phyloP scores from a whole-genome alignment of 1,139 yeast genomes.

The Geotrichum cucujoidarum region DNA sequence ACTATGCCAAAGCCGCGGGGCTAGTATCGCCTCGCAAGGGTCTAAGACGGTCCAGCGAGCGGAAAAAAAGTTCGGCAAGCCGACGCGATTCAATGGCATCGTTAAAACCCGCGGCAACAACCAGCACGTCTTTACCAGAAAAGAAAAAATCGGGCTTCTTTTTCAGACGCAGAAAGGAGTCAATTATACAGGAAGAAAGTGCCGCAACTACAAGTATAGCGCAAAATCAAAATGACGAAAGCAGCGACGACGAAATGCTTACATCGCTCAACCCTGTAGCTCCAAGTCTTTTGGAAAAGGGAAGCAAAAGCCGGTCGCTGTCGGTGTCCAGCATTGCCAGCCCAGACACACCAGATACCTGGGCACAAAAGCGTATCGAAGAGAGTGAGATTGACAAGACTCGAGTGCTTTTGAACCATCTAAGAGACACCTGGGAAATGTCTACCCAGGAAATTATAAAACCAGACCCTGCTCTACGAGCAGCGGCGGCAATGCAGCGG shows the following conservation, averaged over 20 bases:
- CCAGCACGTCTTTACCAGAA: background rate
- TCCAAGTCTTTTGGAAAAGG: background rate
- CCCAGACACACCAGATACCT: constrained; percentile 21
- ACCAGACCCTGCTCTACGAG: background rate
- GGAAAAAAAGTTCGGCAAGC: background rate
- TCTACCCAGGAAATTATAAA: constrained; percentile 12
- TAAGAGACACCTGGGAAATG: constrained; percentile 28
- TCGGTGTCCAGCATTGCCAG: constrained; percentile 3
- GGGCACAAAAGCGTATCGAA: constrained; percentile 25
- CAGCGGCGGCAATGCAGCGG: constrained; percentile 1
- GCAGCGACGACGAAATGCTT: constrained; percentile 28
- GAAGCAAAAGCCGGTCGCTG: background rate
- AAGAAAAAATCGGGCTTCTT: constrained; percentile 2
- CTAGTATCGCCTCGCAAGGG: constrained; percentile 1
- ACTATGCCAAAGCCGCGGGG: constrained; percentile 16
- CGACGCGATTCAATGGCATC: constrained; percentile 4
- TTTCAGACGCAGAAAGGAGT: background rate
- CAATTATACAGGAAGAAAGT: background rate
- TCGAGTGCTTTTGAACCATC: constrained; percentile 25
- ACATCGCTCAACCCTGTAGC: constrained; percentile 28
- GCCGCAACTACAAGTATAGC: too few species aligned
- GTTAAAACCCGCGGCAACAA: background rate
- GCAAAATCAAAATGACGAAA: constrained; percentile 23
- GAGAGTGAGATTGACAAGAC: constrained; percentile 25
- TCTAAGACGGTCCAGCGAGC: background rate